These are phyloP conservation scores for Solanum virginianum DNA, from an alignment of 257 asterid genomes.

Conservation along the genomic window DNA sequence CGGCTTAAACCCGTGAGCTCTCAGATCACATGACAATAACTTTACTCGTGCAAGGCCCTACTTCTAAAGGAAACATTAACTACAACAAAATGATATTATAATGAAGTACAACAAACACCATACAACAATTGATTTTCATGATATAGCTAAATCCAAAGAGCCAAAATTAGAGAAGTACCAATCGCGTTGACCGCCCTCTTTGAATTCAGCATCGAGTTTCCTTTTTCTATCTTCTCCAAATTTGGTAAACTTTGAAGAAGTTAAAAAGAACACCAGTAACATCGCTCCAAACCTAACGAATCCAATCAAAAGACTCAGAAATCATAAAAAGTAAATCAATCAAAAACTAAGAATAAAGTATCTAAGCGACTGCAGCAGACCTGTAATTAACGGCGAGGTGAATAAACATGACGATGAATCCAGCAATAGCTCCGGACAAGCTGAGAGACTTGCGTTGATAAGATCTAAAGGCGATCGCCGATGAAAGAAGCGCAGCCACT, in stretches of 20 bases:
- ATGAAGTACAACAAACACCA: not conserved
- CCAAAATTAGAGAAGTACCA: conserved; percentile 31
- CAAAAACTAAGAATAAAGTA: not conserved
- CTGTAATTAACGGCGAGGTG: conserved; percentile 71
- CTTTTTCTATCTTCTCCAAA: conserved; percentile 69
- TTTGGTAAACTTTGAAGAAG: conserved; percentile 76
- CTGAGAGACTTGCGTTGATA: conserved; percentile 65
- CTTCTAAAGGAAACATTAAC: not conserved
- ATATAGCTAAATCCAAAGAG: not conserved
- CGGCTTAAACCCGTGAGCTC: not conserved
- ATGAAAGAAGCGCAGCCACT: conserved; percentile 42
- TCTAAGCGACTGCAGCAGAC: conserved; percentile 11
- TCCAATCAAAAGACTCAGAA: not conserved
- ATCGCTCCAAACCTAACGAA: conserved; percentile 57
- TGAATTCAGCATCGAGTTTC: conserved; percentile 72
- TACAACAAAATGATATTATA: not conserved
- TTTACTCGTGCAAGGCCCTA: not conserved
- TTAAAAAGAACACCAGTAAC: conserved; percentile 61
- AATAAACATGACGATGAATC: conserved; percentile 61
- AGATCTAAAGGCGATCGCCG: conserved; percentile 45
- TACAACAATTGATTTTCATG: not conserved
- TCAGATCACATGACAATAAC: not conserved
- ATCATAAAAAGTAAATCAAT: not conserved
- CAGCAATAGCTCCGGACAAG: conserved; percentile 72
- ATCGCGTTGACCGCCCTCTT: conserved; percentile 96